Evolutionary conservation across 129 eudicot species (phyloP).

Genomic region (Silybum marianum): DNA sequence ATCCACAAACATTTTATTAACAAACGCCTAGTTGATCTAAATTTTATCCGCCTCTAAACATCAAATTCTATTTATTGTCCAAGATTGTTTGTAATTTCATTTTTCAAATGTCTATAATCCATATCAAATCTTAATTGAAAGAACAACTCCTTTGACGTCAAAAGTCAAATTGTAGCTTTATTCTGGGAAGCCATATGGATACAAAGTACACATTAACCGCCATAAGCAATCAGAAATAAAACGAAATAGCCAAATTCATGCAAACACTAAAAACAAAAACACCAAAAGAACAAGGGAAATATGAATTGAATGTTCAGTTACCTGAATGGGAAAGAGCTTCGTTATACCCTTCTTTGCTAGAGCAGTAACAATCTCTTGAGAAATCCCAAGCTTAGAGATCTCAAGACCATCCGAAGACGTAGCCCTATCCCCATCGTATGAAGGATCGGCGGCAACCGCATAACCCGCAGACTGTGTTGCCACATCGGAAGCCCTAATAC

Average conservation of each 20-base stretch:
- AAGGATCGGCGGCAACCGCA: conserved; percentile 60
- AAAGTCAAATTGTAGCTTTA: neutral
- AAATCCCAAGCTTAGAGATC: conserved; percentile 74
- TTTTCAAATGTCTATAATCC: neutral
- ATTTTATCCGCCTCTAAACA: neutral
- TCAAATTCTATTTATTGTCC: neutral
- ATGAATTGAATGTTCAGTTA: neutral
- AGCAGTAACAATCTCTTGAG: conserved; percentile 58
- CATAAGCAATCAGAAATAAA: neutral
- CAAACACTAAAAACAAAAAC: neutral
- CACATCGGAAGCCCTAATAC: conserved; percentile 39
- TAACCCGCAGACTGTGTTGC: conserved; percentile 41
- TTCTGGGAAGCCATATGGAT: neutral
- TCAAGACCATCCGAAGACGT: conserved; percentile 55
- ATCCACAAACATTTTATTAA: neutral
- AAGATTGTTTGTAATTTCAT: neutral
- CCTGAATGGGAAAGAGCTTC: conserved; percentile 94
- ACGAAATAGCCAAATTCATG: neutral
- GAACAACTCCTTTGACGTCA: neutral
- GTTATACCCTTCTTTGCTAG: conserved; percentile 68
- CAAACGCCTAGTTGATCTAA: neutral
- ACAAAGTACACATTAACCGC: neutral
- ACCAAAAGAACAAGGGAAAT: neutral
- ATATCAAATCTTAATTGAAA: neutral
- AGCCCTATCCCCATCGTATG: conserved; percentile 37